A percentile compares a stretch with the other conserved stretches of the same genome.
These are phyloP conservation scores for Echium plantagineum DNA, from an alignment of 257 asterid species.

Conservation along the genomic window DNA sequence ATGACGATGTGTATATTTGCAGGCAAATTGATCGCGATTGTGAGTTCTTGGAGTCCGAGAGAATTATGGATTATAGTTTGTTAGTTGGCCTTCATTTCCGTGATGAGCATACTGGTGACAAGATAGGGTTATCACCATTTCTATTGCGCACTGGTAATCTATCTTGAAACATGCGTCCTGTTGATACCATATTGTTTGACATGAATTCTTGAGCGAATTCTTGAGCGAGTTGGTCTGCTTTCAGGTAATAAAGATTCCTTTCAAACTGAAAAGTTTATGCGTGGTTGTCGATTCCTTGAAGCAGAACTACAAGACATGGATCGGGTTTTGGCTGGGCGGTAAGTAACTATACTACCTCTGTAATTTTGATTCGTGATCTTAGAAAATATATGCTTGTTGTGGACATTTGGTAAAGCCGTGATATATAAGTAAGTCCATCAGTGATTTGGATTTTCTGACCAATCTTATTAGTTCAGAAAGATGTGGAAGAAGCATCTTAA, in stretches of 20 bases:
- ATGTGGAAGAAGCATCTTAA: neutral
- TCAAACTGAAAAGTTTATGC: slow-evolving; percentile 81
- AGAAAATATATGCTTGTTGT: neutral
- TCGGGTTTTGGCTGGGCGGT: slow-evolving; percentile 75
- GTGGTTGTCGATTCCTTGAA: slow-evolving; percentile 90
- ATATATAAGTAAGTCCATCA: too few species aligned
- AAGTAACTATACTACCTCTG: slow-evolving; percentile 7
- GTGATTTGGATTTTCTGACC: neutral
- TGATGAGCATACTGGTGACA: slow-evolving; percentile 69
- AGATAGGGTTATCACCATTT: slow-evolving; percentile 88
- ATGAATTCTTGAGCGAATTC: too few species aligned
- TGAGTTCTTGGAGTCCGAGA: slow-evolving; percentile 76
- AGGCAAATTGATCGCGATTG: slow-evolving; percentile 89
- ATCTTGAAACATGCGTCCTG: neutral
- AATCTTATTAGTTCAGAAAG: neutral
- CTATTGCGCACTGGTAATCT: slow-evolving; percentile 60
- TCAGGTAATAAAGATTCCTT: slow-evolving; percentile 70
- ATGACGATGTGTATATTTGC: slow-evolving; percentile 8
- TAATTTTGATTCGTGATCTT: neutral
- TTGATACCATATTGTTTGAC: slow-evolving; percentile 3
- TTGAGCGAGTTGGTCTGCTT: slow-evolving; percentile 10
- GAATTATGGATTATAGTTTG: slow-evolving; percentile 94
- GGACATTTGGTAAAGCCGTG: too few species aligned
- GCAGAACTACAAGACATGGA: slow-evolving; percentile 96
- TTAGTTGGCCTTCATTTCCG: slow-evolving; percentile 95